Evolutionary conservation across 352 stramenopile genomes (phyloP).

Genomic region (Globisporangium paddicum): DNA sequence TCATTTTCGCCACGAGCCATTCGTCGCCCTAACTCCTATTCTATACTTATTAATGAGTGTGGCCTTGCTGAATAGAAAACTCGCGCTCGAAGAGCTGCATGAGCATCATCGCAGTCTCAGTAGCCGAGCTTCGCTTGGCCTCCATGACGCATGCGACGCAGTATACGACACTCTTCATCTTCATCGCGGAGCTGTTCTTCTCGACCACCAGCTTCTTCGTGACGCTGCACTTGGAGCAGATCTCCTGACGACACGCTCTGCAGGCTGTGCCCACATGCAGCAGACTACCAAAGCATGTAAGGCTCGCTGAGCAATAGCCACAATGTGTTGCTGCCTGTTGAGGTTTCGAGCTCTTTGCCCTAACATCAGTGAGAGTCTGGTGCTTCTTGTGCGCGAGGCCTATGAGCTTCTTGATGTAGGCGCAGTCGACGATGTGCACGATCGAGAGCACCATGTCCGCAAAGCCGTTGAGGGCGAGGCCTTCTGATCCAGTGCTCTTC

Average conservation of each 20-base stretch:
- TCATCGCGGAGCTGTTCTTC: neutral
- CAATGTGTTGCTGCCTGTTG: neutral
- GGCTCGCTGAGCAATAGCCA: neutral
- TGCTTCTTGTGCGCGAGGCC: conserved; percentile 4
- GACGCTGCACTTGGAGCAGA: conserved; percentile 14
- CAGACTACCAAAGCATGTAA: neutral
- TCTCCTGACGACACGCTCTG: neutral
- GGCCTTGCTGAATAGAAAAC: too few species aligned
- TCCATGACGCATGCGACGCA: conserved; percentile 10
- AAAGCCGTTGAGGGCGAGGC: too few species aligned
- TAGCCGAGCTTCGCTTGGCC: too few species aligned
- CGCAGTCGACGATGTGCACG: conserved; percentile 7
- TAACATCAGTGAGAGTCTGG: neutral
- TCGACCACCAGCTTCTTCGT: conserved; percentile 11
- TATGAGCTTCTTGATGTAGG: conserved; percentile 9
- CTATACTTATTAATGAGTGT: too few species aligned
- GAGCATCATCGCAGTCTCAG: too few species aligned
- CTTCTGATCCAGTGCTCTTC: too few species aligned
- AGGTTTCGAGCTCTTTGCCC: neutral
- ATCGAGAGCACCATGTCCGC: neutral
- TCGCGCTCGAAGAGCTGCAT: too few species aligned
- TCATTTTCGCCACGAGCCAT: too few species aligned
- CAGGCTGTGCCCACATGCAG: neutral
- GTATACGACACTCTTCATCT: conserved; percentile 7
- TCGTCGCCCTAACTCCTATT: too few species aligned